Evolutionary conservation across 345 rosid genomes (phyloP).

Genomic region (Cardamine resedifolia): DNA sequence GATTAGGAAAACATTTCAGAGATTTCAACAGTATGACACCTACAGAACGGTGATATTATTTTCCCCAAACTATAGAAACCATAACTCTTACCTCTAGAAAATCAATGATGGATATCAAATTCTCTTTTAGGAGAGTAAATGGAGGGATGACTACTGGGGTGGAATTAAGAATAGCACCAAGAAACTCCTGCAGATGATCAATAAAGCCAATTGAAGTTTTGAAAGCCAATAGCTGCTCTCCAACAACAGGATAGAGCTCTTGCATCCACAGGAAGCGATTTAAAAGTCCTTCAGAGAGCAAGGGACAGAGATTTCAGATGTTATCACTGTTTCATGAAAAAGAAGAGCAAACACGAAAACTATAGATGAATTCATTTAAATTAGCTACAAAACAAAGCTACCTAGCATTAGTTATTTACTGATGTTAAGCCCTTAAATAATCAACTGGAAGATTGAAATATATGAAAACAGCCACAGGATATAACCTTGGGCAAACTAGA

Average conservation of each 20-base stretch:
- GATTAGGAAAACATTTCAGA: neutral
- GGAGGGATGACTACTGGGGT: slow-evolving; percentile 76
- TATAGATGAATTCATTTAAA: slow-evolving; percentile 1
- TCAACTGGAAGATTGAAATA: neutral
- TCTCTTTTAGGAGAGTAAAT: slow-evolving; percentile 45
- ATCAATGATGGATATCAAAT: slow-evolving; percentile 51
- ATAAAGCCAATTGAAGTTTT: slow-evolving; percentile 88
- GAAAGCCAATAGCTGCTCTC: slow-evolving; percentile 62
- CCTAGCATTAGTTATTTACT: neutral
- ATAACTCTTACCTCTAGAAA: slow-evolving; percentile 63
- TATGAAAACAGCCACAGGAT: neutral
- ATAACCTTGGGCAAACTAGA: neutral
- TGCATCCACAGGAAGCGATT: slow-evolving; percentile 96
- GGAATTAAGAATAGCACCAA: slow-evolving; percentile 64
- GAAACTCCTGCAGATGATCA: slow-evolving; percentile 94
- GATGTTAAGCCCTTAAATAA: neutral
- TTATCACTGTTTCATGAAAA: slow-evolving; percentile 15
- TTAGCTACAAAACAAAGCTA: neutral
- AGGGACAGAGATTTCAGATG: slow-evolving; percentile 11
- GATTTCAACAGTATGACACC: slow-evolving; percentile 20
- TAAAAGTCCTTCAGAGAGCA: slow-evolving; percentile 61
- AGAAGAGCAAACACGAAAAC: slow-evolving; percentile 13
- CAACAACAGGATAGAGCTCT: slow-evolving; percentile 61
- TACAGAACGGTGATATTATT: neutral
- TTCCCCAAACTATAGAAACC: slow-evolving; percentile 3